Evolutionary conservation across 495 filamentous ascomycete genomes (phyloP).

Genomic region (Elaphomyces granulatus): DNA sequence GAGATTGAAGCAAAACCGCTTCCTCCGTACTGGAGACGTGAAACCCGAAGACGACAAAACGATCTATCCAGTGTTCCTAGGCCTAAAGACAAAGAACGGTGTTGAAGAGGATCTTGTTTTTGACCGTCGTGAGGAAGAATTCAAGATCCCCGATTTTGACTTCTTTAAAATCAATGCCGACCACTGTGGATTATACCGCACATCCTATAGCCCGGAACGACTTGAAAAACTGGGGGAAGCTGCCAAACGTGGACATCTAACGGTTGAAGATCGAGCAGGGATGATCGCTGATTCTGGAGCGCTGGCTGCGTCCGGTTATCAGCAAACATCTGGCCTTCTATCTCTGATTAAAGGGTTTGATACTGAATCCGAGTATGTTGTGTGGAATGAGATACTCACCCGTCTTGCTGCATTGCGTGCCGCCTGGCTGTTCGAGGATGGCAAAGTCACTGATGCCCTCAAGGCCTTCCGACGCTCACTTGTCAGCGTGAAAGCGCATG

Average conservation of each 20-base stretch:
- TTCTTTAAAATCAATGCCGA: conserved; percentile 60
- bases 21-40: conserved; percentile 51
- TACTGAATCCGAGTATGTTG: conserved; percentile 74
- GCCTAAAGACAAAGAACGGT: conserved; percentile 43
- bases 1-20: conserved; percentile 50
- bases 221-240: conserved; percentile 53
- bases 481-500: conserved; percentile 60
- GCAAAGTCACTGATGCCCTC: conserved; percentile 55
- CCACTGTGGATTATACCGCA: conserved; percentile 50
- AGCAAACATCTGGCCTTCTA: conserved; percentile 80
- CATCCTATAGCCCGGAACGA: conserved; percentile 46
- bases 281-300: conserved; percentile 94
- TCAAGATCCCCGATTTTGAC: conserved; percentile 46
- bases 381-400: conserved; percentile 82
- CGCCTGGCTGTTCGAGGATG: conserved; percentile 82
- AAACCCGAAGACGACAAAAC: conserved; percentile 61
- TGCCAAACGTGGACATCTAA: conserved; percentile 71
- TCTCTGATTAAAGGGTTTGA: conserved; percentile 75
- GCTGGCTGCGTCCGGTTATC: conserved; percentile 77
- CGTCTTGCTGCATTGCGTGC: conserved; percentile 59
- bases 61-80: conserved; percentile 47
- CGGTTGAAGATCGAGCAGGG: conserved; percentile 85
- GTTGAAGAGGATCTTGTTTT: conserved; percentile 48
- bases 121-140: conserved; percentile 55
- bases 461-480: conserved; percentile 69